Evolutionary conservation across 1,284 basidiomycete species (phyloP).

Genomic region (Cryptococcus depauperatus): DNA sequence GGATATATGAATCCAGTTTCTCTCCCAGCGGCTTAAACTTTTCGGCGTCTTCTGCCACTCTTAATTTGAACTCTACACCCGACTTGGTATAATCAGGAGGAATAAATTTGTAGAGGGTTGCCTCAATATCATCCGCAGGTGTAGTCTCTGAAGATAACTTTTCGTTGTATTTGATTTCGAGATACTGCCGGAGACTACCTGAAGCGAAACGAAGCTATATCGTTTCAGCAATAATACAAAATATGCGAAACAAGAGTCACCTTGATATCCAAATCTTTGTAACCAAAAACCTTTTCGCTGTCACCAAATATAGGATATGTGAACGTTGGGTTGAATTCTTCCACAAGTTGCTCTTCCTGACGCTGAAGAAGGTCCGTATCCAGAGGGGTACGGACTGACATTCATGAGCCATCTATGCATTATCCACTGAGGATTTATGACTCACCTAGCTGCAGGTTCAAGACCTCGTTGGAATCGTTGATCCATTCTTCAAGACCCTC

Average conservation of each 20-base stretch:
- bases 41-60: constrained; percentile 64
- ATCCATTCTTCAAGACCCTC: constrained; percentile 39
- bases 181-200: constrained; percentile 69
- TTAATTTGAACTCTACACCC: constrained; percentile 56
- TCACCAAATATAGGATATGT: constrained; percentile 95
- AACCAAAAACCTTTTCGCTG: constrained; percentile 94
- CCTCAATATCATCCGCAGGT: constrained; percentile 82
- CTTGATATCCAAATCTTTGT: constrained; percentile 70
- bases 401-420: background rate
- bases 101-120: constrained; percentile 67
- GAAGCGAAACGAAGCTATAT: constrained; percentile 72
- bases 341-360: constrained; percentile 55
- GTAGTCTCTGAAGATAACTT: constrained; percentile 59
- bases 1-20: constrained; percentile 66
- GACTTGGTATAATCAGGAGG: constrained; percentile 67
- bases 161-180: constrained; percentile 60
- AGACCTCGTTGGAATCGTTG: constrained; percentile 62
- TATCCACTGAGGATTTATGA: background rate
- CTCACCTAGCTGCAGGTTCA: constrained; percentile 63
- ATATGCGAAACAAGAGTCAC: constrained; percentile 48
- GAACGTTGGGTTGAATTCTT: constrained; percentile 67
- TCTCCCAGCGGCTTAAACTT: constrained; percentile 70
- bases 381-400: constrained; percentile 39
- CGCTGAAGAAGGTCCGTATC: constrained; percentile 47
- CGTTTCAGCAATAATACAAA: background rate